Evolutionary conservation across 148 eudicot genomes (phyloP), one percentile per base, ranked within the genome.

Genomic region (Arctostaphylos glauca): DNA sequence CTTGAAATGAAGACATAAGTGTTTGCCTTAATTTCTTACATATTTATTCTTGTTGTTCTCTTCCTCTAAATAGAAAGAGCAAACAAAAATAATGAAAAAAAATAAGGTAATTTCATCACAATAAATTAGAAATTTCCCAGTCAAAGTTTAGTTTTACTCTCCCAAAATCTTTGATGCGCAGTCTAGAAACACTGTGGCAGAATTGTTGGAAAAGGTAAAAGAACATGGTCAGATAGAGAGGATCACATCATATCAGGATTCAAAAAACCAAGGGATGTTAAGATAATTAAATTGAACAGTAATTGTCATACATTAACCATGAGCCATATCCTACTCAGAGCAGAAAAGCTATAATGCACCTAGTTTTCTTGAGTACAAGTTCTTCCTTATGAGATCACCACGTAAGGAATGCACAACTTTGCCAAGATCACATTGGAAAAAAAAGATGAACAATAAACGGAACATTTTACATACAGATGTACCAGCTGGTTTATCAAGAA

Each of bases 401-500:
- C 31, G 43, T 44, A 66, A 23, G 13, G 15, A 66, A 70, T 53
- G 38, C 66, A 3, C 48, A 66, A 50, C 60, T 48, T 80, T 31
- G 25, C 23, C 68, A 15, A 16, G 23, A 16, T 8, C 76, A 80
- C 41, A 13, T 12, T 25, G 31, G 31, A 71, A n/a, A 79, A 16
- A 71, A 66, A 25, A 23, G 47, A 71, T 18, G n/a, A 46, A 44
- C 18, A n/a, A 56, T 41, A 5, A 8, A 56, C 66, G 71, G 59
- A 52, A 58, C 70, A 82, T 82, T 52, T 80, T 49, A 91, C 98
- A 66, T 92, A 96, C 99, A 64, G 99, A 93, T 84, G 97, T 96
- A 81, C 99, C 99, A 60, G 99, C 92, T 79, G 99, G 99, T 84
- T 94, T 96, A 85, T 96, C 95, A 76, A 96, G 90, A 83, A 96